phyloP scores from a whole-genome alignment of 2,329 filamentous ascomycete genomes.

The Botryotinia convoluta region DNA sequence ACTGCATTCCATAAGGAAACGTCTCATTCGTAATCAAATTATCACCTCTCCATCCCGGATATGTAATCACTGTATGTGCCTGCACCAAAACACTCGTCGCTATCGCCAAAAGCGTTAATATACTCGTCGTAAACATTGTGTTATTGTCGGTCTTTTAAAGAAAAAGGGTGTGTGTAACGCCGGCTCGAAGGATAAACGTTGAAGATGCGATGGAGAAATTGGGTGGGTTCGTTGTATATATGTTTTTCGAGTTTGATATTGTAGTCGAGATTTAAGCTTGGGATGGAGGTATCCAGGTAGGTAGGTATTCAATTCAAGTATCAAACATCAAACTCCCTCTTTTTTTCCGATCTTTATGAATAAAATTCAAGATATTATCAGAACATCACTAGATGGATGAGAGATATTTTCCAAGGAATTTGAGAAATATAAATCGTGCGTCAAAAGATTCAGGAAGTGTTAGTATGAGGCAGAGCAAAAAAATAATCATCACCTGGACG shows the following conservation, averaged over 20 bases:
- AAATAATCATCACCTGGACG: background rate
- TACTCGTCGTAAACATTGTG: constrained; percentile 12
- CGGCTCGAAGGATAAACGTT: background rate
- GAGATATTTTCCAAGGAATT: background rate
- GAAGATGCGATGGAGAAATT: background rate
- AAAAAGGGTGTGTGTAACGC: background rate
- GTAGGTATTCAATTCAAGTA: background rate
- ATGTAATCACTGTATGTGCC: constrained; percentile 43
- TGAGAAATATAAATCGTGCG: background rate
- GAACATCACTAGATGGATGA: constrained; percentile 8
- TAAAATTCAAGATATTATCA: background rate
- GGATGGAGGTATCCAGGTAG: background rate
- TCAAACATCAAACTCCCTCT: background rate
- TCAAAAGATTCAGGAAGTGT: background rate
- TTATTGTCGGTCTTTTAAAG: background rate
- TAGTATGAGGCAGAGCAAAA: background rate
- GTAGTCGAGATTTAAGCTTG: background rate
- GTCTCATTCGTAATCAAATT: constrained; percentile 41
- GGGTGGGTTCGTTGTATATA: background rate
- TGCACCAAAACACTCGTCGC: constrained; percentile 32
- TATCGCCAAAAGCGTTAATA: constrained; percentile 2
- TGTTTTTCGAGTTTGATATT: background rate
- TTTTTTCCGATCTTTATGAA: background rate
- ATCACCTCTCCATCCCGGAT: constrained; percentile 43
- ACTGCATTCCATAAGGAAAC: constrained; percentile 41